Evolutionary conservation across 139 green algal genomes (phyloP), one percentile per base, ranked within the genome.

Genomic region (Chlamydomonas sphaeroides): DNA sequence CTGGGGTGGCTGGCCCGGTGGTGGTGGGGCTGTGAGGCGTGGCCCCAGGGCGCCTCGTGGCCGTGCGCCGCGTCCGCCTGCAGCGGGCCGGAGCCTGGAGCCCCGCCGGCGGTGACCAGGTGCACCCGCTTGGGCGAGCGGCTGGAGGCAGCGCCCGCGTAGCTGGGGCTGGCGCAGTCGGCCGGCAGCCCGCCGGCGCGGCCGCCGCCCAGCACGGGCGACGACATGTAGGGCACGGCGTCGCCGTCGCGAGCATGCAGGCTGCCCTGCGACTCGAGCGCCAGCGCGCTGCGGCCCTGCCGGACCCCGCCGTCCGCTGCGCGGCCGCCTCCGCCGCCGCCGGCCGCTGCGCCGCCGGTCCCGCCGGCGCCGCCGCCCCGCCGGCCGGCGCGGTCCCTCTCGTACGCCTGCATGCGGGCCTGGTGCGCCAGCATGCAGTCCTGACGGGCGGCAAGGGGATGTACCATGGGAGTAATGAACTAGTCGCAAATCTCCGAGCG

Each of bases 81-180:
- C n/a, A n/a, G n/a, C n/a, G n/a, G n/a, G n/a, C n/a, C n/a, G n/a
- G n/a, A n/a, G n/a, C n/a, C n/a, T n/a, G n/a, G n/a, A n/a, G n/a
- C n/a, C n/a, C n/a, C n/a, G n/a, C n/a, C n/a, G n/a, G 4, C 65
- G 8, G 72, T 80, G 5, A 69, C 38, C 38, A 80, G 72, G 30
- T 80, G 72, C 72, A 80, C 72, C 18, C 72, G 72, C 72, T 80
- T 80, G 38, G 41, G 57, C 23, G 72, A 68, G n/a, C 72, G 56
- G 28, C 32, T 67, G 8, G 51, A 28, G 15, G 28, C 18, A 28
- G 36, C 39, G 38, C 68, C n/a, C 68, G 30, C 45, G 11, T n/a
- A n/a, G n/a, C n/a, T n/a, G n/a, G n/a, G n/a, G n/a, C n/a, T n/a
- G n/a, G n/a, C n/a, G n/a, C n/a, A n/a, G n/a, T n/a, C 69, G 21